Percentiles rank a stretch among this genome's conserved stretches.
These are phyloP conservation scores for Aspergillus ochraceus DNA, from an alignment of 2,329 filamentous ascomycete species.

Conservation along the genomic window DNA sequence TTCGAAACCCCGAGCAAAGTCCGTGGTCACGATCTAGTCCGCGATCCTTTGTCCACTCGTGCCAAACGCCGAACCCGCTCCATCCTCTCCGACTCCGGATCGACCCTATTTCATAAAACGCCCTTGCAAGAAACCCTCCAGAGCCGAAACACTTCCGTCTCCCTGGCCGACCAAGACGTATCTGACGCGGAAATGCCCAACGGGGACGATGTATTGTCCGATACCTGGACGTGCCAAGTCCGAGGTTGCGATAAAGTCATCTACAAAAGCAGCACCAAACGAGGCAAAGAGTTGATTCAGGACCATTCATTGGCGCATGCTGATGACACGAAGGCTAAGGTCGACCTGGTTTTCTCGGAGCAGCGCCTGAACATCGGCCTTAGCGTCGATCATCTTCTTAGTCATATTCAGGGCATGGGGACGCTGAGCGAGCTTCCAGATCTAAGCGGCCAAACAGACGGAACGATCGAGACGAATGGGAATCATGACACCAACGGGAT, in stretches of 20 bases:
- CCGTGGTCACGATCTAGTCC: constrained; percentile 34
- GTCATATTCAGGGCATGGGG: constrained; percentile 31
- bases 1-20: constrained; percentile 36
- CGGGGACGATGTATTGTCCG: constrained; percentile 20
- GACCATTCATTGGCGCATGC: constrained; percentile 36
- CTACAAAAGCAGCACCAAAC: constrained; percentile 32
- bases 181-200: constrained; percentile 11
- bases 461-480: not conserved
- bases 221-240: constrained; percentile 37
- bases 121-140: constrained; percentile 30
- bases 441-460: constrained; percentile 15
- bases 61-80: constrained; percentile 31
- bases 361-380: constrained; percentile 34
- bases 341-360: constrained; percentile 38
- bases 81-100: constrained; percentile 29
- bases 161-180: constrained; percentile 13
- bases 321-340: constrained; percentile 36
- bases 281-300: constrained; percentile 32
- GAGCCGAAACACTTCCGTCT: constrained; percentile 22
- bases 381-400: constrained; percentile 34
- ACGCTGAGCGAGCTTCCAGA: constrained; percentile 18
- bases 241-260: constrained; percentile 34
- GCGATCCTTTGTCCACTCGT: constrained; percentile 31
- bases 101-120: constrained; percentile 24
- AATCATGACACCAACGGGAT: not conserved